Evolutionary conservation across 306 rosid genomes (phyloP).

Genomic region (Trifolium fragiferum): DNA sequence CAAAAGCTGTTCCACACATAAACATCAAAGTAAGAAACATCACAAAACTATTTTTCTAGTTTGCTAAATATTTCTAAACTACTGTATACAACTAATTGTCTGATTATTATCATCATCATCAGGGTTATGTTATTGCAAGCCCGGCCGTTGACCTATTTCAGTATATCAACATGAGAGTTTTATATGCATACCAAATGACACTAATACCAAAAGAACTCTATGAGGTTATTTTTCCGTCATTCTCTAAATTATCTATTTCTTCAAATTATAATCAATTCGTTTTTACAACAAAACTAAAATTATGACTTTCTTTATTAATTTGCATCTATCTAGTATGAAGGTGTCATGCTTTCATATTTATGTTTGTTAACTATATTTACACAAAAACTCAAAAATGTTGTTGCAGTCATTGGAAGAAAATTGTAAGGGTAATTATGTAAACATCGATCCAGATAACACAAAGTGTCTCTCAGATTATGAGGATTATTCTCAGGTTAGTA

Average conservation of each 20-base stretch:
- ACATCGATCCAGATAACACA: constrained; percentile 47
- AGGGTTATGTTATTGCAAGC: constrained; percentile 64
- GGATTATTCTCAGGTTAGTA: constrained; percentile 44
- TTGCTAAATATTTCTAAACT: neutral
- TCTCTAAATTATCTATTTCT: neutral
- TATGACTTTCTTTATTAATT: neutral
- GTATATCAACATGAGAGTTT: neutral
- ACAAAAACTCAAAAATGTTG: neutral
- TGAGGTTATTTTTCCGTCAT: constrained; percentile 45
- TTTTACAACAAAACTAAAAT: neutral
- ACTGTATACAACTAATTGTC: neutral
- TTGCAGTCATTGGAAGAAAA: constrained; percentile 44
- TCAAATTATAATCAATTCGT: neutral
- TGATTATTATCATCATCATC: neutral
- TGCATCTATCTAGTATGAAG: neutral
- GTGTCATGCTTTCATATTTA: constrained; percentile 1
- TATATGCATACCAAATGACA: constrained; percentile 49
- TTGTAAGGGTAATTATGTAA: constrained; percentile 38
- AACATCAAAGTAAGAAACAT: constrained; percentile 55
- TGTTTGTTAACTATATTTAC: neutral
- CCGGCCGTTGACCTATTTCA: constrained; percentile 17
- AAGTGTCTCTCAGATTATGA: constrained; percentile 45
- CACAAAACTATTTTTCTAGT: neutral
- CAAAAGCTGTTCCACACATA: constrained; percentile 41
- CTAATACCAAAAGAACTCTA: constrained; percentile 60